Conservation (phyloP, 352 stramenopile genomes). For the Phytophthora ramorum region DNA sequence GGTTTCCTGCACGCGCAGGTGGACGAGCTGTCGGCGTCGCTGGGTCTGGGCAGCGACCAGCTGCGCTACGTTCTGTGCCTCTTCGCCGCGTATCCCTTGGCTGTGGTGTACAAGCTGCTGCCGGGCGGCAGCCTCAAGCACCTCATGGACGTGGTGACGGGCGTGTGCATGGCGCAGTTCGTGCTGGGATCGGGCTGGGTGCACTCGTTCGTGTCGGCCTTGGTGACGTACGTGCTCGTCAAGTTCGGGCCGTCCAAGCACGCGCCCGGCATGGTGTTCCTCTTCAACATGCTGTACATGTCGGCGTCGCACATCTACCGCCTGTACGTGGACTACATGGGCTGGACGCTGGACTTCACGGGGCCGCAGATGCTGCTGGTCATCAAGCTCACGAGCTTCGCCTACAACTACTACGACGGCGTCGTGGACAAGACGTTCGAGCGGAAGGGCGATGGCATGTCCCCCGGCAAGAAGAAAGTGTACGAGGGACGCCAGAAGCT, state of each 20-base stretch:
- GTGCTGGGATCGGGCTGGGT: conserved; percentile 94
- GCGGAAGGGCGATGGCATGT: conserved; percentile 34
- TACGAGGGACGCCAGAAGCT: conserved; percentile 56
- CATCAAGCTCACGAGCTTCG: conserved; percentile 98
- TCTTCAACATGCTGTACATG: conserved; percentile 96
- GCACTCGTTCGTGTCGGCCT: conserved; percentile 93
- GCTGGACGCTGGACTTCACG: conserved; percentile 89
- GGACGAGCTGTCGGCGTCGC: conserved; percentile 39
- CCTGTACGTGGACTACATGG: conserved; percentile 96
- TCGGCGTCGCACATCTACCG: conserved; percentile 94
- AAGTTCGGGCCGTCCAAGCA: conserved; percentile 56
- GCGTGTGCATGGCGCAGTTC: conserved; percentile 94
- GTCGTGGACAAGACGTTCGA: conserved; percentile 65
- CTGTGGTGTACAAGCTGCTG: conserved; percentile 89
- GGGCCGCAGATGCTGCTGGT: conserved; percentile 94
- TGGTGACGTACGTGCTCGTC: conserved; percentile 93
- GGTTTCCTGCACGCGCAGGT: conserved; percentile 54
- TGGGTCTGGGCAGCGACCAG: conserved; percentile 65
- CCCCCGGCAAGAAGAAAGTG: conserved; percentile 32
- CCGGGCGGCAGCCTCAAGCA: conserved; percentile 91
- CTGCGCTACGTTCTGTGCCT: conserved; percentile 91
- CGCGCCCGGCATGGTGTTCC: conserved; percentile 88
- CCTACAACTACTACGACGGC: conserved; percentile 98
- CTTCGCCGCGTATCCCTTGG: conserved; percentile 94
- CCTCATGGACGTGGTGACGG: conserved; percentile 92